Evolutionary conservation across 2,329 filamentous ascomycete species (phyloP).

Genomic region (Claviceps pazoutovae): DNA sequence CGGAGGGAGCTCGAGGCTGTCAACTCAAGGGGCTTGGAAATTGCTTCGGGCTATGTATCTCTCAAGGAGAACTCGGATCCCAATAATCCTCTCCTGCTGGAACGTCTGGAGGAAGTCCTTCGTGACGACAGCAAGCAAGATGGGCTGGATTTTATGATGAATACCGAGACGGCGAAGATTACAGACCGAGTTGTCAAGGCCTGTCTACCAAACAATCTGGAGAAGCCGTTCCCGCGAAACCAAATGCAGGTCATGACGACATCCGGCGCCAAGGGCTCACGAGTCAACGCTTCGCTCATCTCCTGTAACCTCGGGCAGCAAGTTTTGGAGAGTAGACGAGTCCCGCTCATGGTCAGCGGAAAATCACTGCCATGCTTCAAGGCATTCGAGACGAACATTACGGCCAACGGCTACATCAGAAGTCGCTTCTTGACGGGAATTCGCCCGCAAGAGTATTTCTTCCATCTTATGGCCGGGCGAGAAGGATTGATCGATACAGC

Average conservation of each 20-base stretch:
- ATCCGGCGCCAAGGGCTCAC: constrained; percentile 84
- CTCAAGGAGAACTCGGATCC: constrained; percentile 51
- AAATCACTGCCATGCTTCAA: constrained; percentile 92
- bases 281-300: constrained; percentile 93
- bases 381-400: constrained; percentile 76
- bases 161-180: constrained; percentile 51
- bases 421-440: constrained; percentile 97
- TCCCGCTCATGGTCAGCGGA: constrained; percentile 94
- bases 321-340: constrained; percentile 84
- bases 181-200: constrained; percentile 65
- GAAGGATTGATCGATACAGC: constrained; percentile 98
- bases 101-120: constrained; percentile 75
- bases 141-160: constrained; percentile 79
- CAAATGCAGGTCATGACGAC: constrained; percentile 99
- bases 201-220: constrained; percentile 69
- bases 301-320: constrained; percentile 96
- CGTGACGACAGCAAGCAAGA: constrained; percentile 85
- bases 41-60: constrained; percentile 80
- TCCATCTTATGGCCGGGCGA: constrained; percentile 97
- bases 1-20: constrained; percentile 55
- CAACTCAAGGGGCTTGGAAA: constrained; percentile 55
- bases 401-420: constrained; percentile 85
- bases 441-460: constrained; percentile 94
- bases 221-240: constrained; percentile 89
- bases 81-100: constrained; percentile 56